phyloP scores from a whole-genome alignment of 768 basidiomycete species.

The Lactarius deliciosus region DNA sequence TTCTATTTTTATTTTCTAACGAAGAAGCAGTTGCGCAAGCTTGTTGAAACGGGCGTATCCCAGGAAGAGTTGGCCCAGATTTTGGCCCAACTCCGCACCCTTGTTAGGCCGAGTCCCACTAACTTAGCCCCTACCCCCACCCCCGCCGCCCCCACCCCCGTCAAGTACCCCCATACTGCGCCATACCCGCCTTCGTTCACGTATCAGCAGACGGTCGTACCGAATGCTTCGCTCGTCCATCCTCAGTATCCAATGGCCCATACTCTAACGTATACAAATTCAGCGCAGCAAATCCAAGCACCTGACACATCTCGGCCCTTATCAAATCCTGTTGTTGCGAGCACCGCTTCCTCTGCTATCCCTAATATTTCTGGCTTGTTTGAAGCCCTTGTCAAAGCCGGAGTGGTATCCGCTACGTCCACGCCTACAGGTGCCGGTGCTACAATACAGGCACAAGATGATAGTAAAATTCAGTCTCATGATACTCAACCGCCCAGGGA shows the following conservation, averaged over 20 bases:
- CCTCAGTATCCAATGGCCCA: conserved; percentile 26
- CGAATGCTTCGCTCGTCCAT: conserved; percentile 28
- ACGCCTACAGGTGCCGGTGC: conserved; percentile 53
- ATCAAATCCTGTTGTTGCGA: conserved; percentile 32
- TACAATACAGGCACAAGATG: conserved; percentile 31
- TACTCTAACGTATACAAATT: conserved; percentile 13
- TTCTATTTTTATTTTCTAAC: conserved; percentile 19
- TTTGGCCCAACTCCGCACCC: conserved; percentile 61
- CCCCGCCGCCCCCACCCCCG: conserved; percentile 4
- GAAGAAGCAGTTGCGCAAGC: conserved; percentile 55
- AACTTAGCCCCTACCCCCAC: conserved; percentile 24
- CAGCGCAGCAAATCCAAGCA: conserved; percentile 18
- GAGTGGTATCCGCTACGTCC: conserved; percentile 59
- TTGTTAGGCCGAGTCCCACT: conserved; percentile 45
- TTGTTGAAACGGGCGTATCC: conserved; percentile 79
- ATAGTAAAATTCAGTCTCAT: conserved; percentile 34
- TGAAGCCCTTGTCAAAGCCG: conserved; percentile 74
- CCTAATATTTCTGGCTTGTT: conserved; percentile 55
- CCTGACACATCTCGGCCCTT: conserved; percentile 22
- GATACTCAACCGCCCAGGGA: conserved; percentile 39
- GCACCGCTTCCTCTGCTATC: conserved; percentile 24
- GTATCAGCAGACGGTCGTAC: conserved; percentile 36
- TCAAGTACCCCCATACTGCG: conserved; percentile 24
- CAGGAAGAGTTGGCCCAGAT: conserved; percentile 80
- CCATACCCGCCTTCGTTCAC: conserved; percentile 31